Conservation (phyloP, 2,329 filamentous ascomycete species). For the Tetracladium maxilliforme region DNA sequence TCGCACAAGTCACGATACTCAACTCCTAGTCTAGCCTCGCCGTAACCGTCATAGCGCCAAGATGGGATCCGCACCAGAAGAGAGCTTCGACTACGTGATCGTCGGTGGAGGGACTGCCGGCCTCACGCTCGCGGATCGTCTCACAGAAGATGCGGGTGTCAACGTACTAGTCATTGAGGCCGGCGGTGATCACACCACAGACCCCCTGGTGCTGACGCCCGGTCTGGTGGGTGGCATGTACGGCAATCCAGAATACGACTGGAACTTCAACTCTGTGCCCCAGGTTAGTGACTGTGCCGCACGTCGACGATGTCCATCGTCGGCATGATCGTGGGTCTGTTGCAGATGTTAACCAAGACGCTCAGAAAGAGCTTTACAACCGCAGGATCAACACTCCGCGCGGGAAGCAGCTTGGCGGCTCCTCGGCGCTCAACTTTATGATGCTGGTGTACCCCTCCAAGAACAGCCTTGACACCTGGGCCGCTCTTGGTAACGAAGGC, state of each 20-base stretch:
- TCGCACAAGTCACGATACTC: too few relatives aligned
- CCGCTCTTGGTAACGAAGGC: conserved; percentile 20
- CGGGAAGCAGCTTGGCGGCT: conserved; percentile 21
- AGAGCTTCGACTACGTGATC: conserved; percentile 22
- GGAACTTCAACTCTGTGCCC: conserved; percentile 20
- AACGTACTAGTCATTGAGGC: conserved; percentile 23
- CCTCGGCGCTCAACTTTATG: conserved; percentile 21
- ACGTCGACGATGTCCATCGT: background rate
- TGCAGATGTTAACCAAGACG: background rate
- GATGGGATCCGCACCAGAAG: too few relatives aligned
- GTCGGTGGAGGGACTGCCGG: conserved; percentile 26
- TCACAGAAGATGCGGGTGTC: conserved; percentile 18
- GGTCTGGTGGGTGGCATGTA: conserved; percentile 15
- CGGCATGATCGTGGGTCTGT: background rate
- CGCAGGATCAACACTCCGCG: conserved; percentile 14
- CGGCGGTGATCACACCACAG: conserved; percentile 15
- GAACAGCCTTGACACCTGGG: conserved; percentile 21
- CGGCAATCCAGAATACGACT: conserved; percentile 21
- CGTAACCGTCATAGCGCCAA: too few relatives aligned
- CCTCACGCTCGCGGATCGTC: conserved; percentile 21
- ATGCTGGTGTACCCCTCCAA: conserved; percentile 8
- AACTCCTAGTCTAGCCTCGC: too few relatives aligned
- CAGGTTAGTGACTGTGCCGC: conserved; percentile 11
- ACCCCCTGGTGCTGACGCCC: conserved; percentile 18
- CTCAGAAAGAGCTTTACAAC: conserved; percentile 4